Base-by-base conservation (phyloP, 495 filamentous ascomycete species). In the Talaromyces adpressus region DNA sequence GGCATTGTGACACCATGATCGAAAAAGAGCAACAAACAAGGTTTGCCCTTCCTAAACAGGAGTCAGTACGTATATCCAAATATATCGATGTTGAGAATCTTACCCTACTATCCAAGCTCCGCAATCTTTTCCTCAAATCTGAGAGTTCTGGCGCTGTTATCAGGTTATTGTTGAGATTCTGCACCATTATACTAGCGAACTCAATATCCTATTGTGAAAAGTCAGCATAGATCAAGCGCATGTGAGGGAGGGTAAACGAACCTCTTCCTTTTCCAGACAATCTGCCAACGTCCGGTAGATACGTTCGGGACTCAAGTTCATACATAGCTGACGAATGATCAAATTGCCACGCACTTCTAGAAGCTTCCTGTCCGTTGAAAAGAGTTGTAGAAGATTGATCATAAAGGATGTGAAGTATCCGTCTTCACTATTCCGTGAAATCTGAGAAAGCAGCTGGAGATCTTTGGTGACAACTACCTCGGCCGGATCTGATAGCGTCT, bases 161-260 rank as follows among this genome's bases (percentile, higher is more conserved):
- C 20, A 99, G 83, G 67, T 98, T 99, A 69, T 99, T 99, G 75
- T 99, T 99, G 52, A 99, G 81, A 72, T 98, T 97, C 70, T 98
- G 95, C 27, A 99, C 92, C 95, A 99, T 99, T 68, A 98, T 99
- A 66, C 93, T 97, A 18, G 95, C 92, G 74, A 99, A 99, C 71
- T 98, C 95, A 34, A 97, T 82, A 71, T 99, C 94, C 79, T 86
- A 54, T n/a, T 41, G 22, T 36, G 1, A 30, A 16, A 25, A 36
- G 12, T 53, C 25, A 30, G 14, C 25, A n/a, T 23, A 57, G 51
- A 12, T 16, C n/a, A 11, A 62, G 18, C 53, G 6, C 18, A n/a
- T 6, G 49, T 34, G 11, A 41, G 7, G 18, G 4, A 16, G 36
- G 14, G 9, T 18, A 52, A 30, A 69, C 78, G 49, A 49, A 84